Conservation (phyloP, 2,329 filamentous ascomycete species). For the Fusarium avenaceum region DNA sequence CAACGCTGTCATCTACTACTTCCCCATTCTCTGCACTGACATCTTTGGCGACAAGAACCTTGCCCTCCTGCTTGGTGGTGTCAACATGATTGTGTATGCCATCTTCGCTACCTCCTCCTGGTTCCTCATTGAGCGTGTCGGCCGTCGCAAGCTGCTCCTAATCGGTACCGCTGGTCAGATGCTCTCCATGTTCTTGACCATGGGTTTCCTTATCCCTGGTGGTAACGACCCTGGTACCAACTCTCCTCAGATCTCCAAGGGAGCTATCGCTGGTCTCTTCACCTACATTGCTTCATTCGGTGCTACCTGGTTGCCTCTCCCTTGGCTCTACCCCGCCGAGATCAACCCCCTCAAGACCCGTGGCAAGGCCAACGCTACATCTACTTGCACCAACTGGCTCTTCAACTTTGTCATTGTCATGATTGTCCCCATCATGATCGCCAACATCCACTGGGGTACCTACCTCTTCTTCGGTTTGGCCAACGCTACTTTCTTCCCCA, state of each 20-base stretch:
- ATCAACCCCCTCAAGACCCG: slow-evolving; percentile 72
- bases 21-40: slow-evolving; percentile 68
- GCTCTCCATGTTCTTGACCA: slow-evolving; percentile 71
- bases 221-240: slow-evolving; percentile 62
- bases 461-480: slow-evolving; percentile 65
- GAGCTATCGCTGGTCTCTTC: slow-evolving; percentile 76
- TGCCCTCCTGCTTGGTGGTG: slow-evolving; percentile 64
- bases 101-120: slow-evolving; percentile 68
- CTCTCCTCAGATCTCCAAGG: slow-evolving; percentile 63
- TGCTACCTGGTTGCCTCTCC: slow-evolving; percentile 72
- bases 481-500: slow-evolving; percentile 65
- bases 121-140: slow-evolving; percentile 64
- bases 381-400: slow-evolving; percentile 71
- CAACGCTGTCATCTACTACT: slow-evolving; percentile 73
- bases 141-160: slow-evolving; percentile 63
- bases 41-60: slow-evolving; percentile 54
- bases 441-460: slow-evolving; percentile 68
- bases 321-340: slow-evolving; percentile 72
- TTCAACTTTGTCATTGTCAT: slow-evolving; percentile 81
- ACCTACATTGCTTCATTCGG: slow-evolving; percentile 78
- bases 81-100: slow-evolving; percentile 69
- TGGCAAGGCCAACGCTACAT: slow-evolving; percentile 68
- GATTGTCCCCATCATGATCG: slow-evolving; percentile 77
- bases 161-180: slow-evolving; percentile 62
- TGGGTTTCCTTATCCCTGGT: slow-evolving; percentile 74